phyloP scores from a whole-genome alignment of 768 basidiomycete species.

The Mycena amicta region DNA sequence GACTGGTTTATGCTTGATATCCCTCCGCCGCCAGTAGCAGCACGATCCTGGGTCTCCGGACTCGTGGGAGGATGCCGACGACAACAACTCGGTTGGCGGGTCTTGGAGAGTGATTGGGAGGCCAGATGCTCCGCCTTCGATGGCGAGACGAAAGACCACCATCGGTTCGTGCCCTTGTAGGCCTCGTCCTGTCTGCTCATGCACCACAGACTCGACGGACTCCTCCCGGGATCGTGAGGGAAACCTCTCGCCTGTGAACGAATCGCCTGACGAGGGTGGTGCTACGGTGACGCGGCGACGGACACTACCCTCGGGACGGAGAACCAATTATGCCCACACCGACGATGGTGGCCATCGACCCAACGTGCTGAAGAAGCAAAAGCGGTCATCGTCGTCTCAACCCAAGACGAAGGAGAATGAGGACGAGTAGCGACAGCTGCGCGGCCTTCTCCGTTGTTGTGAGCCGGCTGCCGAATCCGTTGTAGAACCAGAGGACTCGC shows the following conservation, averaged over 20 bases:
- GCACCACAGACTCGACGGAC: slow-evolving; percentile 25
- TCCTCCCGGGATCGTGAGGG: slow-evolving; percentile 30
- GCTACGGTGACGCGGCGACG: slow-evolving; percentile 58
- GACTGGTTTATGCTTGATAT: slow-evolving; percentile 94
- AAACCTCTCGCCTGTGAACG: slow-evolving; percentile 51
- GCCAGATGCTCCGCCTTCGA: slow-evolving; percentile 30
- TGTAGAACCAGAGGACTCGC: too few relatives aligned
- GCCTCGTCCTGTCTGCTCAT: slow-evolving; percentile 9
- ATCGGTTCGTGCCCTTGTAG: slow-evolving; percentile 24
- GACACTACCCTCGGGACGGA: slow-evolving; percentile 58
- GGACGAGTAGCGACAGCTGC: slow-evolving; percentile 2
- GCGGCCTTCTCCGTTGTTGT: not conserved
- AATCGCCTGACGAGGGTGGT: slow-evolving; percentile 41
- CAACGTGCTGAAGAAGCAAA: slow-evolving; percentile 57
- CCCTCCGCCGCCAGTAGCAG: slow-evolving; percentile 59
- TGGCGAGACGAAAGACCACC: slow-evolving; percentile 33
- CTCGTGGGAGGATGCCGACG: slow-evolving; percentile 46
- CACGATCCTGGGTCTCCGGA: slow-evolving; percentile 21
- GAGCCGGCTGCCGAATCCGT: not conserved
- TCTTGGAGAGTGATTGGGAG: slow-evolving; percentile 57
- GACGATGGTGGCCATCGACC: slow-evolving; percentile 22
- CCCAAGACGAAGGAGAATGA: slow-evolving; percentile 21
- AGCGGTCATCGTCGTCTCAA: slow-evolving; percentile 46
- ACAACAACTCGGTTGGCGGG: slow-evolving; percentile 41
- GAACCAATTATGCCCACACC: slow-evolving; percentile 21